A percentile compares a stretch with the other conserved stretches of the same genome.
Conservation (phyloP, 139 green algal genomes). For the Chlamydomonas incerta region DNA sequence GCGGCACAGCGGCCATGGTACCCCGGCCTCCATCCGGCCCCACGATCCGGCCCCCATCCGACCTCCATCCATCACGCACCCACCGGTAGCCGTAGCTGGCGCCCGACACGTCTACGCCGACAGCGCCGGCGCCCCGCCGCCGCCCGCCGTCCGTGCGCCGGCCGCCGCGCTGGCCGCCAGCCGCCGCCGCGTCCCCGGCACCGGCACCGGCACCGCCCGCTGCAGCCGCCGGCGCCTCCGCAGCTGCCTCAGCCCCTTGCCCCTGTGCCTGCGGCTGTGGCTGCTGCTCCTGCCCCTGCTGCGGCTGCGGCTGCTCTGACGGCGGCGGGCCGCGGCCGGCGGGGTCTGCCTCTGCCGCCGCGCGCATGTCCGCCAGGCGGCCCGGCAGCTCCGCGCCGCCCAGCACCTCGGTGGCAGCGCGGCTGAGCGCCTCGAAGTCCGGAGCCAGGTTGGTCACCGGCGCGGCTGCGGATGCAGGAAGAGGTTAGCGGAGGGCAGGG, state of each 20-base stretch:
- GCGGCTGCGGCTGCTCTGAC: background rate
- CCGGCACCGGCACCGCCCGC: background rate
- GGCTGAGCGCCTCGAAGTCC: conserved; percentile 40
- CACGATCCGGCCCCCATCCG: too few relatives aligned
- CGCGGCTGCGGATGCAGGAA: conserved; percentile 11
- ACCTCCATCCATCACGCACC: too few relatives aligned
- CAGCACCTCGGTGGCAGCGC: conserved; percentile 30
- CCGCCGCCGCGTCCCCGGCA: background rate
- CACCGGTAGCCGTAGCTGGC: conserved; percentile 2
- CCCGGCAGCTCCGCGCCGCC: conserved; percentile 24
- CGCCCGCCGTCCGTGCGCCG: background rate
- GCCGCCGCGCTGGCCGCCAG: background rate
- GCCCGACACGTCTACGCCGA: background rate
- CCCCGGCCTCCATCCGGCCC: too few relatives aligned
- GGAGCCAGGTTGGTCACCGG: background rate
- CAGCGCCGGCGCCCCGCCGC: background rate
- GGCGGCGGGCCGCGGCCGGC: conserved; percentile 15
- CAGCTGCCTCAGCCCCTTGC: background rate
- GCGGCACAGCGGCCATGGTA: too few relatives aligned
- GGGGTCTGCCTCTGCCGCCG: conserved; percentile 12
- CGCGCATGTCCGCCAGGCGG: conserved; percentile 14
- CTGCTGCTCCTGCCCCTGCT: background rate
- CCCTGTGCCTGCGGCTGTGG: background rate
- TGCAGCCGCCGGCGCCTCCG: background rate
- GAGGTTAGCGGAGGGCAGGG: background rate